Conservation (phyloP, 2,329 filamentous ascomycete species). For the Xylaria sp. region DNA sequence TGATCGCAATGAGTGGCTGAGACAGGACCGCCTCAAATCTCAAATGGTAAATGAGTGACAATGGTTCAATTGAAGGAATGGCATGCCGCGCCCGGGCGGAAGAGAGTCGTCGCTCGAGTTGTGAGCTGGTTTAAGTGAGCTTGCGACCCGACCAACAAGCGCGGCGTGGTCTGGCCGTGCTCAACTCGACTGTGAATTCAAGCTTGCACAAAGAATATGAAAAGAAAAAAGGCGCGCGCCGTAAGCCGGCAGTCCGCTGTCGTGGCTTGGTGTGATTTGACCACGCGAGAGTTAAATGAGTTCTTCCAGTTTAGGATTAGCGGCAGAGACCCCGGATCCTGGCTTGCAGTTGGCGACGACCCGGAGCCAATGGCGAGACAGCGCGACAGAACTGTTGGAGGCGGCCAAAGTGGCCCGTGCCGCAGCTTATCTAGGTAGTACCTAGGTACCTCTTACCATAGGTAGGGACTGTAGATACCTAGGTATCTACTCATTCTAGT, state of each 20-base stretch:
- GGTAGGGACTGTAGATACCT: too few species aligned
- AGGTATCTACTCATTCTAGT: too few species aligned
- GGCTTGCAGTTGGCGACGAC: too few species aligned
- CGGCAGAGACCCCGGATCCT: not conserved
- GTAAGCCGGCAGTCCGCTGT: not conserved
- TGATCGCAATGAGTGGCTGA: conserved; percentile 21
- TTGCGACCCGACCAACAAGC: conserved; percentile 19
- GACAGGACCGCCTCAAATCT: conserved; percentile 13
- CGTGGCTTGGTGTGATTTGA: conserved; percentile 22
- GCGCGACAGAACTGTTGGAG: too few species aligned
- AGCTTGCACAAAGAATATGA: not conserved
- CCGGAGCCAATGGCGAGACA: too few species aligned
- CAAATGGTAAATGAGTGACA: conserved; percentile 13
- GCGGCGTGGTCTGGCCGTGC: conserved; percentile 9
- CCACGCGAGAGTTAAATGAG: conserved; percentile 19
- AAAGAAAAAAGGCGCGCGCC: conserved; percentile 7
- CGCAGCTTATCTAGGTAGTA: too few species aligned
- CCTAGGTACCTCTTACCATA: too few species aligned
- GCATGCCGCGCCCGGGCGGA: conserved; percentile 17
- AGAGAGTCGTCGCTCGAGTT: not conserved
- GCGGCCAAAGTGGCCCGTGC: too few species aligned
- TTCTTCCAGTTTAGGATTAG: conserved; percentile 13
- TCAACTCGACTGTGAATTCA: conserved; percentile 5
- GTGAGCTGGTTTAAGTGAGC: conserved; percentile 11
- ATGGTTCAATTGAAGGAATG: conserved; percentile 15